Evolutionary conservation across 2,329 filamentous ascomycete genomes (phyloP), one percentile per base, ranked within the genome.

Genomic region (Leptodontidium sp.): DNA sequence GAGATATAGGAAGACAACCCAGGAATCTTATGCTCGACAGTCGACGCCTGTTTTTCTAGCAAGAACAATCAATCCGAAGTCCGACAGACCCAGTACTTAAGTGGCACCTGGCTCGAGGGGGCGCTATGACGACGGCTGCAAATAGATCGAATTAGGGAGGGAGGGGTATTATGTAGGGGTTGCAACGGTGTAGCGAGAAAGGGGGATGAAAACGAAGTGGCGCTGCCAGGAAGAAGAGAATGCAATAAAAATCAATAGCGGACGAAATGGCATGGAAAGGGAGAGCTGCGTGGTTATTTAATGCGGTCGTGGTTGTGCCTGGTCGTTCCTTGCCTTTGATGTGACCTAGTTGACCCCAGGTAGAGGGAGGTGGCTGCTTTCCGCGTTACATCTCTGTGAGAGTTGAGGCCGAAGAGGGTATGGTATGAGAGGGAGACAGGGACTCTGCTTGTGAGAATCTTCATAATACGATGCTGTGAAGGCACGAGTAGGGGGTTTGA

Each of bases 71-170:
- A 69, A 68, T 64, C 53, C 57, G 67, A 70, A 66, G 70, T 69
- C 68, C 65, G 67, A 65, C 68, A 53, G 63, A 59, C 69, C 66
- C 58, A 64, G 70, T 74, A 72, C 73, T 74, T 74, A 74, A 74
- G 68, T 74, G 71, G 67, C 61, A 68, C 38, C 38, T 40, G 38
- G 61, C 47, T 55, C 15, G 26, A 67, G 57, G 7, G 45, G 64
- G 69, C 70, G 69, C 71, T 71, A 70, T 68, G 68, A 68, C 68
- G 70, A 66, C 50, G 35, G 59, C 66, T 70, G 65, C 55, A 72
- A 73, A 74, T 71, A 72, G 71, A 71, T 65, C 29, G 35, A 40
- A 52, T 43, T 29, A 57, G 53, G 59, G 45, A 47, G 61, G 9
- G 47, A 50, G n/a, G 47, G 61, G 49, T 57, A 59, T 59, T 65